Percentiles rank a stretch among this genome's conserved stretches.
These are phyloP conservation scores for Fusarium transvaalense DNA, from an alignment of 2,329 filamentous ascomycete species.

Conservation along the genomic window DNA sequence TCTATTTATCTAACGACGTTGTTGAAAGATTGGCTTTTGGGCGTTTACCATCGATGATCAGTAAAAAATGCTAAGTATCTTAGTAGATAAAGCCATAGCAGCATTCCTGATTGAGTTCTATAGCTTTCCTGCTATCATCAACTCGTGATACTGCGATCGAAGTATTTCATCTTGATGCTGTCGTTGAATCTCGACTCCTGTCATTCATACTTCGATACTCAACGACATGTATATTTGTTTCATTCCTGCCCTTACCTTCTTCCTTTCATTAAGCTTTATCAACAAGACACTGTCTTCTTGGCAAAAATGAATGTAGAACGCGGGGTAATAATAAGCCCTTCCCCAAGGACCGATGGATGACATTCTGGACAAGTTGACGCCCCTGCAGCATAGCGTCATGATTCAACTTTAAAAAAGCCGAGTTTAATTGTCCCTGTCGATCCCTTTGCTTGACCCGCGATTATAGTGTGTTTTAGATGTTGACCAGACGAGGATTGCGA, in stretches of 20 bases:
- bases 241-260: conserved; percentile 1
- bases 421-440: conserved; percentile 29
- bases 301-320: not conserved
- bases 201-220: not conserved
- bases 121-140: not conserved
- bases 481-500: not conserved
- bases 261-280: not conserved
- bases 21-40: not conserved
- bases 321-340: conserved; percentile 19
- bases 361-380: conserved; percentile 5
- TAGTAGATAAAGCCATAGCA: not conserved
- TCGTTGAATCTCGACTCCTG: not conserved
- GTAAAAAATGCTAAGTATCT: not conserved
- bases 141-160: not conserved
- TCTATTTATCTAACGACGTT: not conserved
- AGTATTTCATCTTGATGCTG: not conserved
- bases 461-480: not conserved
- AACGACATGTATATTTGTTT: not conserved
- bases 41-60: not conserved
- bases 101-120: conserved; percentile 8
- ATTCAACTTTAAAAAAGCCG: conserved; percentile 26
- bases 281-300: not conserved
- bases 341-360: not conserved
- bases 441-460: not conserved
- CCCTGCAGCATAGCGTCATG: conserved; percentile 39